Evolutionary conservation across 345 rosid genomes (phyloP).

Genomic region (Dipteronia dyeriana): DNA sequence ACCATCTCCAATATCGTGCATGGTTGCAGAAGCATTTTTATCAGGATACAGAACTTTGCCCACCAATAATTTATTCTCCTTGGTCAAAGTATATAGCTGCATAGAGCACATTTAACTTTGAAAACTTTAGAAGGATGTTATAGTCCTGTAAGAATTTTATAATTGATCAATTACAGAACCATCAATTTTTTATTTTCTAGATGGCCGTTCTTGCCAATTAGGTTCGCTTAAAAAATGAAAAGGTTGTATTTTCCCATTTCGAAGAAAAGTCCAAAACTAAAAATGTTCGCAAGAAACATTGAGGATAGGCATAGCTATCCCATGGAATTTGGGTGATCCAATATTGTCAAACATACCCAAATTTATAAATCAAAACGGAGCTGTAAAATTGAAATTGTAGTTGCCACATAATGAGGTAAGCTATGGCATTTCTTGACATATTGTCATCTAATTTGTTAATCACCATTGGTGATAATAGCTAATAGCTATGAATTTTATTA

Average conservation of each 20-base stretch:
- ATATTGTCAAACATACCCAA: neutral
- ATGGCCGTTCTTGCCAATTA: neutral
- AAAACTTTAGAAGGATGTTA: slow-evolving; percentile 9
- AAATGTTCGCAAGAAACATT: neutral
- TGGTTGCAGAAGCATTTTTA: slow-evolving; percentile 19
- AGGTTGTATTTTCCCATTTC: neutral
- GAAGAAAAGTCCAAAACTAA: neutral
- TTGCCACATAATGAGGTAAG: neutral
- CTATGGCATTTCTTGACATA: neutral
- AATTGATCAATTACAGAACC: neutral
- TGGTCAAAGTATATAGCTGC: slow-evolving; percentile 59
- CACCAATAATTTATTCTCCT: slow-evolving; percentile 52
- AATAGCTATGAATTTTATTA: neutral
- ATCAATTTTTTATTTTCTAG: neutral
- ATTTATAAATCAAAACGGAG: neutral
- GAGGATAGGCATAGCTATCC: neutral
- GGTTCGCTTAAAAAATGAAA: neutral
- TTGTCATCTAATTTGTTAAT: neutral
- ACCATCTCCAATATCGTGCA: slow-evolving; percentile 28
- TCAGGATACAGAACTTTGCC: slow-evolving; percentile 39
- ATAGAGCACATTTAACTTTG: slow-evolving; percentile 22
- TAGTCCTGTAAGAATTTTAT: neutral
- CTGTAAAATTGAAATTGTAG: neutral
- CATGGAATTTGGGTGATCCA: neutral
- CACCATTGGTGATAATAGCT: neutral